Percentiles rank a stretch among this genome's conserved stretches.
Evolutionary conservation across 2,329 filamentous ascomycete genomes (phyloP).

Genomic region (Sporothrix luriei): DNA sequence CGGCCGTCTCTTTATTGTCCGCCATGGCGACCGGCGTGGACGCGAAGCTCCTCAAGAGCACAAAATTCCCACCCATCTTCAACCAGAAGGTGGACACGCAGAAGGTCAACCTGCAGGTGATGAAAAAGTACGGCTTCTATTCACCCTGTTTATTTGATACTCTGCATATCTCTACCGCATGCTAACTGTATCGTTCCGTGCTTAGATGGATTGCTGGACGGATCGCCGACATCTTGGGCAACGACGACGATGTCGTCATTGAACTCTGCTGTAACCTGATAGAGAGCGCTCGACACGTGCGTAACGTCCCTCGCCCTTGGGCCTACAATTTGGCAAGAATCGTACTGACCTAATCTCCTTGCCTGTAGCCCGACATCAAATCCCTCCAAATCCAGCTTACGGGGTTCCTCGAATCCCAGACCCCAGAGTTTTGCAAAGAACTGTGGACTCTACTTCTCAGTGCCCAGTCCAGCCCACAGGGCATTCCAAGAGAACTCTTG

Average conservation of each 20-base stretch:
- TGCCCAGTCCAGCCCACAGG: constrained; percentile 83
- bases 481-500: constrained; percentile 89
- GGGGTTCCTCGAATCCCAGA: constrained; percentile 93
- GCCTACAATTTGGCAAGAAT: too few relatives aligned
- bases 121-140: constrained; percentile 76
- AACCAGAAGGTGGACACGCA: constrained; percentile 94
- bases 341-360: background rate
- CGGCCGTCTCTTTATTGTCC: background rate
- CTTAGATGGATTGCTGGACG: constrained; percentile 87
- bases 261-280: constrained; percentile 74
- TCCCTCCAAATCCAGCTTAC: constrained; percentile 90
- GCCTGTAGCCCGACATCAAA: constrained; percentile 84
- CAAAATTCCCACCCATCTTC: constrained; percentile 92
- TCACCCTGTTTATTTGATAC: background rate
- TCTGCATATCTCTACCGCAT: background rate
- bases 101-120: constrained; percentile 95
- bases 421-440: constrained; percentile 85
- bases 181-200: constrained; percentile 25
- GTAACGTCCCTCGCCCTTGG: constrained; percentile 43
- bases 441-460: constrained; percentile 90
- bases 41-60: constrained; percentile 84
- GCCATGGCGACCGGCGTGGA: constrained; percentile 82
- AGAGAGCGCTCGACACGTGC: constrained; percentile 75
- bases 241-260: constrained; percentile 93
- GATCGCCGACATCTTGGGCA: constrained; percentile 84